phyloP scores from a whole-genome alignment of 352 stramenopile species.

The Phytophthora pluvialis region DNA sequence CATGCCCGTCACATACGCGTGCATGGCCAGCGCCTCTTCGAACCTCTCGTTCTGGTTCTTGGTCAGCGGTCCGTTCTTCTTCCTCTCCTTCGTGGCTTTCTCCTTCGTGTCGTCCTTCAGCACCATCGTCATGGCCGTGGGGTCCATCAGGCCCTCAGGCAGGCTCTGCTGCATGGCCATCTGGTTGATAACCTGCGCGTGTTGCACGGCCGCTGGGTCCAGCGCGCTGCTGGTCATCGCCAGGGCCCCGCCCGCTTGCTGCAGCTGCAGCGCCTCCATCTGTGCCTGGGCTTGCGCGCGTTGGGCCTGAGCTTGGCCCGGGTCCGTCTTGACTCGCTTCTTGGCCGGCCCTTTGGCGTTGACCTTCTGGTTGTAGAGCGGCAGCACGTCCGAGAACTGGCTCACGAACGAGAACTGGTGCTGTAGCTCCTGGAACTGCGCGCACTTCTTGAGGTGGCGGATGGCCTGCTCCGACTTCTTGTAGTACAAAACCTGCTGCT shows the following conservation, averaged over 20 bases:
- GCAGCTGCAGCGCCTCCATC: conserved; percentile 24
- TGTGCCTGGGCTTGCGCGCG: conserved; percentile 17
- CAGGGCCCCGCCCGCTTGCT: conserved; percentile 28
- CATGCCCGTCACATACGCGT: conserved; percentile 83
- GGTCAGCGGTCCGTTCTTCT: conserved; percentile 56
- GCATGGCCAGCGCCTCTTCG: conserved; percentile 83
- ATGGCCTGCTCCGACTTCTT: conserved; percentile 90
- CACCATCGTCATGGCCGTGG: conserved; percentile 47
- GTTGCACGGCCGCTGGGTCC: conserved; percentile 62
- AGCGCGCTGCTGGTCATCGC: conserved; percentile 37
- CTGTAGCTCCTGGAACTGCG: conserved; percentile 79
- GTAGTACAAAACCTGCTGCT: conserved; percentile 87
- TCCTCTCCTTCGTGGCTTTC: conserved; percentile 47
- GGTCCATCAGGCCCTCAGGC: conserved; percentile 71
- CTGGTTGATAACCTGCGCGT: conserved; percentile 76
- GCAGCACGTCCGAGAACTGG: conserved; percentile 82
- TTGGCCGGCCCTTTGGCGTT: conserved; percentile 67
- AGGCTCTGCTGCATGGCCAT: conserved; percentile 80
- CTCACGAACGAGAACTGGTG: conserved; percentile 83
- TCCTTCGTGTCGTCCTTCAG: conserved; percentile 57
- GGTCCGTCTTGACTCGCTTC: conserved; percentile 63
- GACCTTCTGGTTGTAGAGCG: conserved; percentile 86
- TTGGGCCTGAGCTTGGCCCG: conserved; percentile 19
- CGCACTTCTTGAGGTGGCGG: conserved; percentile 83
- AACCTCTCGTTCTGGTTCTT: conserved; percentile 76